Evolutionary conservation across 2,329 filamentous ascomycete genomes (phyloP).

Genomic region (Sclerotinia subarctica): DNA sequence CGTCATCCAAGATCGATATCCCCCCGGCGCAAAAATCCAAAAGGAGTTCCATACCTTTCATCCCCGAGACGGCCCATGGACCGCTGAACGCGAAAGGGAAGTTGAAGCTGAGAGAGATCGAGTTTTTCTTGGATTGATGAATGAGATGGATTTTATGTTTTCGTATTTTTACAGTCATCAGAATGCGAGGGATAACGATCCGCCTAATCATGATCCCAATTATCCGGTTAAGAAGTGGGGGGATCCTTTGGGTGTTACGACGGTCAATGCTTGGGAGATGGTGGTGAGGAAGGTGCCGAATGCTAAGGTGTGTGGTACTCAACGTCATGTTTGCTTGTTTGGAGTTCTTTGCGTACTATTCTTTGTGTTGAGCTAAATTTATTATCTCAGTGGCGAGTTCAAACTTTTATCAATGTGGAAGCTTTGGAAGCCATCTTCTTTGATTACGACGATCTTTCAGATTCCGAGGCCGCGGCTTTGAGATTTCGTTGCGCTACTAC

Average conservation of each 20-base stretch:
- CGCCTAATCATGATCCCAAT: neutral
- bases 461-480: neutral
- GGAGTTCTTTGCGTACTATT: neutral
- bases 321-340: neutral
- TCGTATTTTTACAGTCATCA: conserved; percentile 1
- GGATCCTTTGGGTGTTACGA: neutral
- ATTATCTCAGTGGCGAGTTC: neutral
- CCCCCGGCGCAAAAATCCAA: neutral
- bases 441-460: neutral
- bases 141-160: conserved; percentile 7
- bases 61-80: neutral
- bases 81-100: neutral
- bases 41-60: neutral
- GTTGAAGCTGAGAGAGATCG: neutral
- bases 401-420: conserved; percentile 3
- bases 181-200: neutral
- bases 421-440: neutral
- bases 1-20: neutral
- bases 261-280: conserved; percentile 6
- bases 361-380: neutral
- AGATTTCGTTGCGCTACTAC: conserved; percentile 2
- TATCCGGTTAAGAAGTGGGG: neutral
- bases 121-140: neutral
- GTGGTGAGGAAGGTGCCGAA: neutral
- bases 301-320: neutral